Base-by-base conservation (phyloP, 2,329 filamentous ascomycete genomes). In the Huntiella decipiens region DNA sequence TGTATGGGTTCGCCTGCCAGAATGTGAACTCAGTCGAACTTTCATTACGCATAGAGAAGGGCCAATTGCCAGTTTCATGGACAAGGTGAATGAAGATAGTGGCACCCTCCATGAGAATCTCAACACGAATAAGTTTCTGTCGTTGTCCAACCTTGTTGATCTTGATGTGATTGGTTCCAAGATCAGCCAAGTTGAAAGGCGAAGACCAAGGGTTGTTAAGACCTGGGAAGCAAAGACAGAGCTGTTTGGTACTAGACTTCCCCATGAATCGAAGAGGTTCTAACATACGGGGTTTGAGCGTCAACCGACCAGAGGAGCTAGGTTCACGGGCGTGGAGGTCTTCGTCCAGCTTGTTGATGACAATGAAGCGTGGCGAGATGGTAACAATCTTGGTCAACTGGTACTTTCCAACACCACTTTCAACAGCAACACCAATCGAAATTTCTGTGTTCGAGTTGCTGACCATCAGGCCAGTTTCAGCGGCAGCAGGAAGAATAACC, bases 121-220 rank as follows among this genome's bases (percentile, higher is more conserved):
- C 91, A 10, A 92, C 73, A 43, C 88, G 77, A 41, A 96, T 74
- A 7, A 98, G 72, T 52, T 79, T 80, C 59, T 98, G 92, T 35
- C 87, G 76, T 61, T 95, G 84, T 11, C 86, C 85, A 37, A 81
- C 76, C 61, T 87, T 93, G 15, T 88, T 83, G 49, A 98, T 73
- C 64, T 98, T 98, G 60, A 98, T 74, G 58, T 98, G 85, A 0
- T 85, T 80, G 11, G 81, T 92, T 15, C 91, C 91, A 38, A 96
- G 71, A 56, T 96, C 91, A 0, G 87, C 87, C 56, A 98, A 95
- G 57, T 93, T 94, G 67, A 98, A 95, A 0, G 91, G 87, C 10
- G 91, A 91, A 0, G 88, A 93, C 91, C 91, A 98, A 54, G 91
- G 85, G 57, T 94, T 95, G 63, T 93, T 92, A 39, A 95, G 75